Base-by-base conservation (phyloP, 116 monocot species). In the Cymodocea nodosa region DNA sequence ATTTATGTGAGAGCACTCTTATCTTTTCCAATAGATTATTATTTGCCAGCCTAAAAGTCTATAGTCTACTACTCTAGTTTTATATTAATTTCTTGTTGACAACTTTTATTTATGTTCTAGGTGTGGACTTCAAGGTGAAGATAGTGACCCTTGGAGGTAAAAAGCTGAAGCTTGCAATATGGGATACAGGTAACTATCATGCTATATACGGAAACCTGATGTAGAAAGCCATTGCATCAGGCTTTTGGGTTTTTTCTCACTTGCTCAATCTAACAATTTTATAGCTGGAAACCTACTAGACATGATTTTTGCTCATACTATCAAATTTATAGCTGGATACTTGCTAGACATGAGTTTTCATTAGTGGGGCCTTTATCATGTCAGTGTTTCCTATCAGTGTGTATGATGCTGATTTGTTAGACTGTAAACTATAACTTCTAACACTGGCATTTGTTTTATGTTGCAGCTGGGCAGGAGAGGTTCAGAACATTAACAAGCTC, bases 111-210 rank as follows among this genome's bases (percentile, higher is more conserved):
- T 20, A 4, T 36, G n/a, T 40, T 48, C 13, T 52, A 98, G 98
- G 98, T 75, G 98, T 98, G 55, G 98, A 98, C 56, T 98, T 98
- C 35, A 98, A 98, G 75, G 86, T 98, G 9, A 98, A 98, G 64
- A 82, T 89, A 74, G 89, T 98, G 40, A 82, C 59, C 0, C 75
- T 89, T 51, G 92, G 92, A 23, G 92, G 92, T n/a, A 98, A 98
- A 76, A 86, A 79, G 64, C 68, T 98, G 74, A 98, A 98, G 68
- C 92, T 98, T 81, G 92, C 98, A 23, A 92, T 98, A 23, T 98
- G 98, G 98, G 98, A 98, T 64, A 98, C 98, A 80, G 98, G 98
- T 98, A 13, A 67, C n/a, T 40, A 50, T 74, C 20, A 75, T 69
- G 39, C 19, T 62, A 62, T 51, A 74, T 6, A 19, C n/a, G 20